phyloP scores from a whole-genome alignment of 768 basidiomycete genomes.

The Ramaria rubella region DNA sequence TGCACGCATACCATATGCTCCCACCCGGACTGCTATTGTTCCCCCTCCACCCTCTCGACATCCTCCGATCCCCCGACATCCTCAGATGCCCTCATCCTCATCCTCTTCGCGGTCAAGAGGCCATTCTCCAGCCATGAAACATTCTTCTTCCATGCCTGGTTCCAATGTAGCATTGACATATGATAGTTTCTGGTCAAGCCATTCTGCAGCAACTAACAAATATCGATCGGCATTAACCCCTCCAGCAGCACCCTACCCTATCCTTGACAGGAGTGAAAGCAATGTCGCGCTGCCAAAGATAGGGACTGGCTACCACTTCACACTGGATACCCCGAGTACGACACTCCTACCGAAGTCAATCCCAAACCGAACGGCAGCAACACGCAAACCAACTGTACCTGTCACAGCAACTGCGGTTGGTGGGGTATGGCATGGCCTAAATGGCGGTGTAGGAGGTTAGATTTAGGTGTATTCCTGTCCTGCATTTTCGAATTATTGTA shows the following conservation, averaged over 20 bases:
- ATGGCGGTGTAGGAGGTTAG: background rate
- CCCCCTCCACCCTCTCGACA: slow-evolving; percentile 11
- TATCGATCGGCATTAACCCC: background rate
- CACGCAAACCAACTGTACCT: background rate
- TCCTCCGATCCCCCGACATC: background rate
- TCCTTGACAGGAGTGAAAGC: background rate
- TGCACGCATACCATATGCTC: slow-evolving; percentile 14
- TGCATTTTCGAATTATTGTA: background rate
- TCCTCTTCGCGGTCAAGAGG: slow-evolving; percentile 14
- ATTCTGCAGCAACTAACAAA: slow-evolving; percentile 22
- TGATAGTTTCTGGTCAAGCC: slow-evolving; percentile 59
- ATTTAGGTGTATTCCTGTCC: background rate
- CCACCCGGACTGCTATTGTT: slow-evolving; percentile 1
- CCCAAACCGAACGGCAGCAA: background rate
- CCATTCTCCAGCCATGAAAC: slow-evolving; percentile 8
- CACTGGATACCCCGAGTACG: background rate
- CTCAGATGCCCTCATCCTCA: slow-evolving; percentile 18
- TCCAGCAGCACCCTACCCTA: background rate
- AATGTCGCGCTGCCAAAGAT: background rate
- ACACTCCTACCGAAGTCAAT: background rate
- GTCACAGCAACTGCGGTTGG: background rate
- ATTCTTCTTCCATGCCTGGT: slow-evolving; percentile 1
- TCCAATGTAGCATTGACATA: slow-evolving; percentile 37
- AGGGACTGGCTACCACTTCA: background rate
- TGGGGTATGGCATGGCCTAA: background rate